Evolutionary conservation across 495 filamentous ascomycete species (phyloP), one percentile per base, ranked within the genome.

Genomic region (Hypomontagnella submonticulosa): DNA sequence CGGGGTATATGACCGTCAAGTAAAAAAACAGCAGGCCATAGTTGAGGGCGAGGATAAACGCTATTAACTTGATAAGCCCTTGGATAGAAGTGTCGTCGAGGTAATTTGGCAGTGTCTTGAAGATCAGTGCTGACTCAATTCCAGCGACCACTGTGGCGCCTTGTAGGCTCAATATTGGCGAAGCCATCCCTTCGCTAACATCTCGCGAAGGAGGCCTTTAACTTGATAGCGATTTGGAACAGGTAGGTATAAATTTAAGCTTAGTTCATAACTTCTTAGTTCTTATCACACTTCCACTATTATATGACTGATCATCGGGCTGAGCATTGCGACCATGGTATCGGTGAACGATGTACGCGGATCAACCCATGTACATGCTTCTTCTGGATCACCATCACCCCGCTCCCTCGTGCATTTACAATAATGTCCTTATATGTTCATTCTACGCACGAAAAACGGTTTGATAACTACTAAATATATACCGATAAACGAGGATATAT

Each of bases 1-100:
- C 72, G 1, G 87, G 88, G 70, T 85, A 89, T 30, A 87, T 69
- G 1, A 85, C 34, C 3, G 78, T 55, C 30, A 74, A 75, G 61
- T 76, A 87, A 16, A 81, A 32, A 3, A 70, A 16, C 38, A 70
- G 74, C 1, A 74, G 49, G 10, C 13, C 63, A 64, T 57, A 71
- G 19, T 71, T 71, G 0, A 40, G 47, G 12, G 61, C 42, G 16
- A 71, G 54, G 13, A 61, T 47, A n/a, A 37, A 47, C 12, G 40
- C 46, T 40, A 50, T 33, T 33, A 67, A 46, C 4, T 43, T 61
- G 6, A 43, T 16, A 36, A 20, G 37, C 1, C 23, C 18, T 34
- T 42, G 15, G 6, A 48, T 51, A 27, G 51, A 56, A 10, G 41
- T 13, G 13, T 32, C 27, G 41, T 52, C 36, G 9, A 50, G 30